phyloP scores from a whole-genome alignment of 2,329 filamentous ascomycete genomes.

The Penicillium sp. region DNA sequence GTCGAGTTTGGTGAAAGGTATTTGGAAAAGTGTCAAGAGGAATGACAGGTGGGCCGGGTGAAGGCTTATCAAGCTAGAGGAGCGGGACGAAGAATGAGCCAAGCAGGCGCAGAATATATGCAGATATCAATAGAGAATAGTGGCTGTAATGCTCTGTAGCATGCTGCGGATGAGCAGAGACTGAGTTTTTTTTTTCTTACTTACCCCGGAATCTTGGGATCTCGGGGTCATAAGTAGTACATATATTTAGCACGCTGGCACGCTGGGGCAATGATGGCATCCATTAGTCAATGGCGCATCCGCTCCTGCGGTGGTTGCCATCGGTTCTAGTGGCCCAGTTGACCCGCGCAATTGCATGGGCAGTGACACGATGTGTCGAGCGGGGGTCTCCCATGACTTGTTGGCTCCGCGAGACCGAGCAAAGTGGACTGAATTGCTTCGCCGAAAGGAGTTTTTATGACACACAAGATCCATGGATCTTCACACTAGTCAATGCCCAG shows the following conservation, averaged over 20 bases:
- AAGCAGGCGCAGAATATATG: slow-evolving; percentile 15
- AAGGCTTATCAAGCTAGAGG: slow-evolving; percentile 16
- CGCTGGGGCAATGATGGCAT: slow-evolving; percentile 23
- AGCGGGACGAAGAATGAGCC: slow-evolving; percentile 15
- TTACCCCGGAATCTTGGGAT: slow-evolving; percentile 26
- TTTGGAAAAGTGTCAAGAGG: slow-evolving; percentile 7
- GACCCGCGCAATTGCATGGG: slow-evolving; percentile 10
- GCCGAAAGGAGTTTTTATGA: slow-evolving; percentile 24
- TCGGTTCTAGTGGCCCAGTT: slow-evolving; percentile 11
- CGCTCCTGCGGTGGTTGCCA: slow-evolving; percentile 6
- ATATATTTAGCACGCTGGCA: slow-evolving; percentile 26
- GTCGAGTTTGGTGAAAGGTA: not conserved
- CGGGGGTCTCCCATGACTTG: slow-evolving; percentile 21
- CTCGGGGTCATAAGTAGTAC: slow-evolving; percentile 14
- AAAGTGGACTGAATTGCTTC: slow-evolving; percentile 12
- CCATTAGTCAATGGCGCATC: slow-evolving; percentile 21
- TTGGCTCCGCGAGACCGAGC: slow-evolving; percentile 20
- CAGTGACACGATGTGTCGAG: slow-evolving; percentile 24
- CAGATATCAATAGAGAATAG: slow-evolving; percentile 15
- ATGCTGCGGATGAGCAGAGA: slow-evolving; percentile 18
- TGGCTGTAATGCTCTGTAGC: slow-evolving; percentile 17
- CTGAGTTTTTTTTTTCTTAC: slow-evolving; percentile 20
- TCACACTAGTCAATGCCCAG: slow-evolving; percentile 2
- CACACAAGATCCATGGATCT: slow-evolving; percentile 16
- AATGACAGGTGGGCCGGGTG: not conserved